Evolutionary conservation across 768 basidiomycete genomes (phyloP).

Genomic region (Psilocybe sp.): DNA sequence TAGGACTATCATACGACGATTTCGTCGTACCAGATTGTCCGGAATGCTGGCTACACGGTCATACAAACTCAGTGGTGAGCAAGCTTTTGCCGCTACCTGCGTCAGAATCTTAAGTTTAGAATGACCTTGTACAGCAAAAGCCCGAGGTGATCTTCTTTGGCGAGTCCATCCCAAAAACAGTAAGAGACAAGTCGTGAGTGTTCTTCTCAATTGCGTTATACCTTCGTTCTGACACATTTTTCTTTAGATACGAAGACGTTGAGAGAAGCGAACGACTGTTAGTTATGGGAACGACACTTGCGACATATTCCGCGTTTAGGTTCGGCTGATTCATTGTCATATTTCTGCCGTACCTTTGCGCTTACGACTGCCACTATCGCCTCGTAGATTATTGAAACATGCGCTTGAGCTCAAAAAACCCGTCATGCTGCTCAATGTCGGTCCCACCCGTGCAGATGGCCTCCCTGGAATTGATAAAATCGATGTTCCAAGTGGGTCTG

Average conservation of each 20-base stretch:
- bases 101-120: neutral
- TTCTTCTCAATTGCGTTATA: neutral
- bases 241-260: slow-evolving; percentile 52
- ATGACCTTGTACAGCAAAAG: slow-evolving; percentile 52
- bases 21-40: slow-evolving; percentile 82
- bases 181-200: slow-evolving; percentile 72
- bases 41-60: slow-evolving; percentile 57
- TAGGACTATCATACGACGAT: slow-evolving; percentile 69
- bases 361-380: slow-evolving; percentile 2
- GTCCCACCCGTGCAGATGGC: slow-evolving; percentile 83
- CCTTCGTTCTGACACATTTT: neutral
- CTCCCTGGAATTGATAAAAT: slow-evolving; percentile 72
- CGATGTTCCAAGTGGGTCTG: slow-evolving; percentile 69
- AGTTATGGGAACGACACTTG: slow-evolving; percentile 85
- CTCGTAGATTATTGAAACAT: slow-evolving; percentile 68
- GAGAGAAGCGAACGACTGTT: slow-evolving; percentile 66
- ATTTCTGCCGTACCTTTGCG: neutral
- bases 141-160: slow-evolving; percentile 88
- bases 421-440: slow-evolving; percentile 80
- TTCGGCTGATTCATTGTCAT: slow-evolving; percentile 22
- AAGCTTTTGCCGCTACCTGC: neutral
- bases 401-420: slow-evolving; percentile 75
- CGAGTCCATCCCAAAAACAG: slow-evolving; percentile 69
- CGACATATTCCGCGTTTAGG: slow-evolving; percentile 92
- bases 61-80: slow-evolving; percentile 58